Evolutionary conservation across 2,329 filamentous ascomycete genomes (phyloP).

Genomic region (Graphilbum ipis-grandicollis): DNA sequence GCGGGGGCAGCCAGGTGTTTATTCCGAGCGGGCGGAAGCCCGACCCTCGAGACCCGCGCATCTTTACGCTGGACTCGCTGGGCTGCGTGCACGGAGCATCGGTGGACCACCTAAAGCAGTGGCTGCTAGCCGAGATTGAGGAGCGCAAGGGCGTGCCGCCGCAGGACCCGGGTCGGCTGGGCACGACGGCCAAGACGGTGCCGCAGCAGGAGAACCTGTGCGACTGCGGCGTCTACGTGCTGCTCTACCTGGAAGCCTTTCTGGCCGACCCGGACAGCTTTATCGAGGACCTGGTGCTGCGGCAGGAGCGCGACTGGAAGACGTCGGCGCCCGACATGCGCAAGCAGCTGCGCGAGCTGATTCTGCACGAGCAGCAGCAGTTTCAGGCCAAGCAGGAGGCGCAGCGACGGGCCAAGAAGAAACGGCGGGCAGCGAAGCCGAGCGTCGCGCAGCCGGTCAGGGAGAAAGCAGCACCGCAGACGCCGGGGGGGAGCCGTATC

Average conservation of each 20-base stretch:
- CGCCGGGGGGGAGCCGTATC: no score
- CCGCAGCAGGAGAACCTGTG: slow-evolving; percentile 70
- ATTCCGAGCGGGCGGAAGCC: slow-evolving; percentile 19
- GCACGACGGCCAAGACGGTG: slow-evolving; percentile 55
- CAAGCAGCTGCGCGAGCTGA: slow-evolving; percentile 42
- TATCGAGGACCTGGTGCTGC: slow-evolving; percentile 45
- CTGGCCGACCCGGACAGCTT: slow-evolving; percentile 57
- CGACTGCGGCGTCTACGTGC: slow-evolving; percentile 77
- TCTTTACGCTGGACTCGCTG: slow-evolving; percentile 81
- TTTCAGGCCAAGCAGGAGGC: slow-evolving; percentile 29
- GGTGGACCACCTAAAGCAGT: slow-evolving; percentile 53
- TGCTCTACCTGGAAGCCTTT: slow-evolving; percentile 75
- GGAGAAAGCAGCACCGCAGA: no score
- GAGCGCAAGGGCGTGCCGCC: slow-evolving; percentile 34
- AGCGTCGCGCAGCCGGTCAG: background rate
- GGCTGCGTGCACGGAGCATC: slow-evolving; percentile 46
- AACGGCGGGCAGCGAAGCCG: background rate
- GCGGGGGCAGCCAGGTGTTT: slow-evolving; percentile 17
- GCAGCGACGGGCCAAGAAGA: slow-evolving; percentile 14
- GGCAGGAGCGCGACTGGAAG: slow-evolving; percentile 29
- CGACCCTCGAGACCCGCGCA: slow-evolving; percentile 41
- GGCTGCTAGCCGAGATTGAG: slow-evolving; percentile 56
- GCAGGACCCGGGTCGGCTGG: slow-evolving; percentile 17
- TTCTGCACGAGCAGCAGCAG: slow-evolving; percentile 44
- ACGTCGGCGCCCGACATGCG: slow-evolving; percentile 46